Percentiles rank a stretch among this genome's conserved stretches.
These are phyloP conservation scores for Solanum hybrid DNA, from an alignment of 305 asterid species.

Conservation along the genomic window DNA sequence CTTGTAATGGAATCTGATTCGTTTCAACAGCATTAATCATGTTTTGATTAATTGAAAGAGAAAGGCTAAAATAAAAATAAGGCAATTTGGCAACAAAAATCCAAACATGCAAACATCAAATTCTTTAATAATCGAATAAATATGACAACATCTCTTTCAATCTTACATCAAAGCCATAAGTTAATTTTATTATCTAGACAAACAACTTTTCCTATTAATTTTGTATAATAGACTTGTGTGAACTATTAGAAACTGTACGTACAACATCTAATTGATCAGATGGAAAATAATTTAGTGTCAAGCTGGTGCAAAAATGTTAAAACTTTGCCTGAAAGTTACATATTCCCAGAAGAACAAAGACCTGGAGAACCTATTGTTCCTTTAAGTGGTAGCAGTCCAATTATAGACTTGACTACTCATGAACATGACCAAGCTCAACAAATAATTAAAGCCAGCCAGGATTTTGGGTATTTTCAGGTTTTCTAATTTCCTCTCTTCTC, in stretches of 20 bases:
- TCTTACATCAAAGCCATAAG: not conserved
- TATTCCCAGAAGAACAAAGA: constrained; percentile 23
- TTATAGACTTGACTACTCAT: constrained; percentile 13
- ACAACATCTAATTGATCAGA: not conserved
- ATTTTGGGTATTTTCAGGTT: constrained; percentile 34
- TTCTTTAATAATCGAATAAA: not conserved
- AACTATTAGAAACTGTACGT: not conserved
- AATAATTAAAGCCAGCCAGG: constrained; percentile 27
- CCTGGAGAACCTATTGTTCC: constrained; percentile 23
- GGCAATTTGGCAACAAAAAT: not conserved
- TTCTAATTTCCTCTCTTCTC: not conserved
- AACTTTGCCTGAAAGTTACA: constrained; percentile 22
- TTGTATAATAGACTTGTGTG: not conserved
- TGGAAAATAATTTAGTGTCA: constrained; percentile 13
- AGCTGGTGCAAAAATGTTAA: constrained; percentile 14
- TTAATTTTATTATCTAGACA: not conserved
- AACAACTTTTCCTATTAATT: not conserved
- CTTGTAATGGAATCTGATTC: not conserved
- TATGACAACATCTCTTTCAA: not conserved
- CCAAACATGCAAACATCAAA: not conserved
- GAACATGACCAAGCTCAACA: constrained; percentile 6
- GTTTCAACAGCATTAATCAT: not conserved
- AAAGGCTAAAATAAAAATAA: no score
- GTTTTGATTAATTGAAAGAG: not conserved
- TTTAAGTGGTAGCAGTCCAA: constrained; percentile 17